A percentile compares a stretch with the other conserved stretches of the same genome.
phyloP scores from a whole-genome alignment of 2,329 filamentous ascomycete species.

The Erysiphe pulchra region DNA sequence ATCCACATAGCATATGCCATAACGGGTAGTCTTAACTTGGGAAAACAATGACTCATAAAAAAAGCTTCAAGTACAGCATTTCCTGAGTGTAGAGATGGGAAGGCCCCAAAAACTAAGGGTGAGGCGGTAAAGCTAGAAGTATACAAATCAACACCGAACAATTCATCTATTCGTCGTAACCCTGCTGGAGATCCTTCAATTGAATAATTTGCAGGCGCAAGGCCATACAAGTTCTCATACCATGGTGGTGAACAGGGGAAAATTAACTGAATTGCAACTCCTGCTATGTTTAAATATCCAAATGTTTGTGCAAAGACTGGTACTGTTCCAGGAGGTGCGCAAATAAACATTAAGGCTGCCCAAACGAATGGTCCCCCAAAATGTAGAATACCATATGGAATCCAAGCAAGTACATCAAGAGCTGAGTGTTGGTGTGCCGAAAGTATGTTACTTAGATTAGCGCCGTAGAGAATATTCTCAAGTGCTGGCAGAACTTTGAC shows the following conservation, averaged over 20 bases:
- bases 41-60: constrained; percentile 85
- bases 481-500: constrained; percentile 81
- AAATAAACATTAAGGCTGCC: constrained; percentile 61
- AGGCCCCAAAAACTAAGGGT: constrained; percentile 80
- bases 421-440: constrained; percentile 67
- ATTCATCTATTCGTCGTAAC: constrained; percentile 62
- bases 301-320: constrained; percentile 71
- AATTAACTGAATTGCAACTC: constrained; percentile 65
- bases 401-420: constrained; percentile 72
- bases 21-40: constrained; percentile 54
- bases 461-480: constrained; percentile 89
- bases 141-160: constrained; percentile 83
- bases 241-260: constrained; percentile 91
- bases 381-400: constrained; percentile 79
- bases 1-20: constrained; percentile 74
- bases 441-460: constrained; percentile 85
- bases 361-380: constrained; percentile 66
- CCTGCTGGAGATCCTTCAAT: constrained; percentile 78
- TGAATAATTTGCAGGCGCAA: constrained; percentile 77
- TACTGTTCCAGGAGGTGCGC: constrained; percentile 61
- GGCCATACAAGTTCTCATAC: constrained; percentile 84
- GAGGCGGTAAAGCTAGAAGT: constrained; percentile 78
- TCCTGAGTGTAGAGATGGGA: constrained; percentile 77
- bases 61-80: constrained; percentile 73
- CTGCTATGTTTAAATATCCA: constrained; percentile 75